Percentiles rank a stretch among this genome's conserved stretches.
Conservation (phyloP, 345 rosid species). For the Camelina sativa region DNA sequence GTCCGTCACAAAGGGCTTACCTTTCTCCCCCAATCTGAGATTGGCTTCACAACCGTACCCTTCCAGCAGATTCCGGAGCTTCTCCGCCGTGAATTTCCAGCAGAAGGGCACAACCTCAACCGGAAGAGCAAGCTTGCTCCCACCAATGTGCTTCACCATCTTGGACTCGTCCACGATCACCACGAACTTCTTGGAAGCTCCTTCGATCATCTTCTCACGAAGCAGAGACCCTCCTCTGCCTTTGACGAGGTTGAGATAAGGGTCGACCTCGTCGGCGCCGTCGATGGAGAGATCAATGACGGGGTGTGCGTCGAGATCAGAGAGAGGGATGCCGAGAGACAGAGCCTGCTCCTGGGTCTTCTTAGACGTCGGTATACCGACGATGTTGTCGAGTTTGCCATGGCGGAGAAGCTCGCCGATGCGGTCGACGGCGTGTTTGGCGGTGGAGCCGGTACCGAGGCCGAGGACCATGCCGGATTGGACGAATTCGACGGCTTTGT, state of each 20-base stretch:
- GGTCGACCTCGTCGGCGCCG: constrained; percentile 98
- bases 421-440: constrained; percentile 90
- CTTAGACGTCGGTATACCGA: constrained; percentile 89
- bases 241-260: constrained; percentile 75
- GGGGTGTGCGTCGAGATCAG: constrained; percentile 79
- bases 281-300: constrained; percentile 83
- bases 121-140: constrained; percentile 77
- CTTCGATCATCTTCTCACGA: constrained; percentile 94
- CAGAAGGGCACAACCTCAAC: constrained; percentile 88
- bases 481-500: constrained; percentile 91
- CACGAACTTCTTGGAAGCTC: constrained; percentile 73
- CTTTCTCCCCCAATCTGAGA: constrained; percentile 43
- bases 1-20: constrained; percentile 72
- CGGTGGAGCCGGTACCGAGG: constrained; percentile 97
- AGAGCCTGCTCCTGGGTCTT: constrained; percentile 77
- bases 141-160: constrained; percentile 69
- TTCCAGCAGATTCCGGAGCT: constrained; percentile 55
- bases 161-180: constrained; percentile 79
- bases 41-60: constrained; percentile 67
- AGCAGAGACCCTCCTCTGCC: constrained; percentile 94
- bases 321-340: constrained; percentile 78
- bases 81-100: constrained; percentile 70
- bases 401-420: constrained; percentile 77
- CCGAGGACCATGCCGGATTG: constrained; percentile 98
- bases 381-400: constrained; percentile 68